phyloP scores from a whole-genome alignment of 768 basidiomycete species.

The Russula sp. region DNA sequence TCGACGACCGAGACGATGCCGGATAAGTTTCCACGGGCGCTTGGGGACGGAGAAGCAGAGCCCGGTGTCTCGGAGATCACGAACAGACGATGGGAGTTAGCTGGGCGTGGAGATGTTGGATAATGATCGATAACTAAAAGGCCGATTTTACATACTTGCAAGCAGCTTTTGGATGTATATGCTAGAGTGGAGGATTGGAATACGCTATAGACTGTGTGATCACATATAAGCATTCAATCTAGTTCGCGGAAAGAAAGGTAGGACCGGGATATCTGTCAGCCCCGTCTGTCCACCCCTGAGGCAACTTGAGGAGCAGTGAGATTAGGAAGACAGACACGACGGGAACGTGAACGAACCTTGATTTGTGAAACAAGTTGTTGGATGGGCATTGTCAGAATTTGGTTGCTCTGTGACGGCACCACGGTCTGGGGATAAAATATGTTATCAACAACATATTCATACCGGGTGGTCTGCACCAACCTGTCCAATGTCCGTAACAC shows the following conservation, averaged over 20 bases:
- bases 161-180: constrained; percentile 76
- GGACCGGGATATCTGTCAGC: constrained; percentile 74
- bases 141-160: constrained; percentile 58
- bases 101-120: constrained; percentile 40
- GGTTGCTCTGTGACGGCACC: constrained; percentile 76
- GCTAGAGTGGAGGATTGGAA: constrained; percentile 58
- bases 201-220: constrained; percentile 65
- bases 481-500: constrained; percentile 80
- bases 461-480: constrained; percentile 37
- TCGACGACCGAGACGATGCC: constrained; percentile 85
- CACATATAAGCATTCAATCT: constrained; percentile 6
- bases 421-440: constrained; percentile 49
- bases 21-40: constrained; percentile 51
- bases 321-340: not conserved
- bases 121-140: not conserved
- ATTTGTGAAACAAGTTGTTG: constrained; percentile 68
- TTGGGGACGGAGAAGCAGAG: constrained; percentile 49
- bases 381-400: constrained; percentile 65
- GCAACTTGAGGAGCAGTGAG: constrained; percentile 28
- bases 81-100: constrained; percentile 77
- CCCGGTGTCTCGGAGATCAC: constrained; percentile 60
- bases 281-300: constrained; percentile 76
- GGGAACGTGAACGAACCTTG: constrained; percentile 48
- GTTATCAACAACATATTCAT: not conserved
- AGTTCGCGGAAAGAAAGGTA: not conserved